A percentile compares a stretch with the other conserved stretches of the same genome.
Conservation (phyloP, 2,329 filamentous ascomycete genomes). For the Cordyceps cicadae region DNA sequence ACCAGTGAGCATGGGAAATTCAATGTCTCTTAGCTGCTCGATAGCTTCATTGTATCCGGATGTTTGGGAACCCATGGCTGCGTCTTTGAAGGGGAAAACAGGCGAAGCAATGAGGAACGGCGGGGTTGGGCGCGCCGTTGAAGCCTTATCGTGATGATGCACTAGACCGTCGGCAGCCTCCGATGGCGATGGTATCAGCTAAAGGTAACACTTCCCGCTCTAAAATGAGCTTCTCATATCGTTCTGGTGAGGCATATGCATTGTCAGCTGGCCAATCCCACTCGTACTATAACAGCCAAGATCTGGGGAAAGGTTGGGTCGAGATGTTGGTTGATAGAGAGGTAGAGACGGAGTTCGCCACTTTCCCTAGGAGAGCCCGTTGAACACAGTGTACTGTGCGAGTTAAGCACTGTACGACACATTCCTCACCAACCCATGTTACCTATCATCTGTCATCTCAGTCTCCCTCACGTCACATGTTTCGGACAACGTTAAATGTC, state of each 20-base stretch:
- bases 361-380: background rate
- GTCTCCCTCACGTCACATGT: too few species aligned
- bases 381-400: background rate
- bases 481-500: too few species aligned
- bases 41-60: constrained; percentile 49
- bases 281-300: background rate
- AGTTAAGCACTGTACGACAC: background rate
- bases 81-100: background rate
- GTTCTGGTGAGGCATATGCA: background rate
- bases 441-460: too few species aligned
- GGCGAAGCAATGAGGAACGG: background rate
- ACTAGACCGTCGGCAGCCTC: background rate
- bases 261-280: background rate
- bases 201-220: background rate
- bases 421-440: background rate
- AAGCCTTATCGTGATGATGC: background rate
- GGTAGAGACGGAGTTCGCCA: constrained; percentile 11
- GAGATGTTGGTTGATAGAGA: background rate
- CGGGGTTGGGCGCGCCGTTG: background rate
- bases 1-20: constrained; percentile 67
- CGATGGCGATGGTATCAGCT: background rate
- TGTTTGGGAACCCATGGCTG: constrained; percentile 12
- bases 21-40: constrained; percentile 47
- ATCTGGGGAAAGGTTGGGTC: background rate
- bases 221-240: background rate